Evolutionary conservation across 2,329 filamentous ascomycete species (phyloP), one percentile per base, ranked within the genome.

Genomic region (Fusarium protoensiforme): DNA sequence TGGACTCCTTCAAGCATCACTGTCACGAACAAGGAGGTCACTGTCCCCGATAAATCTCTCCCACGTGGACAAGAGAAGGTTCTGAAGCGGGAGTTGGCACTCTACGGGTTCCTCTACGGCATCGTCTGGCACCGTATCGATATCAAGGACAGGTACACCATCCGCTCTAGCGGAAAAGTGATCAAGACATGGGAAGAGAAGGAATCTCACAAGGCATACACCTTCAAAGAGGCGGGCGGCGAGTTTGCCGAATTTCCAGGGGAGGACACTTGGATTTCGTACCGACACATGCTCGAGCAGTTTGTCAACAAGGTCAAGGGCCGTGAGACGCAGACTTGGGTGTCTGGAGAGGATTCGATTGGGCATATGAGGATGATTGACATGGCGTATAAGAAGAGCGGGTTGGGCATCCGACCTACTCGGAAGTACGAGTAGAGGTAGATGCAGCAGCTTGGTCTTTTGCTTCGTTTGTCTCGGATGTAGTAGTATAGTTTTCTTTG

Each of bases 121-220:
- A 33, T 33, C 8, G 48, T 62, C 8, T 62, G 59, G 59, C 59
- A 62, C 11, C 59, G 59, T 43, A 62, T 62, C 3, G 59, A 54
- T 5, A 54, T 62, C 18, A 20, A n/a, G 4, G 38, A 57, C 51
- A 39, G 16, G 5, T 56, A 57, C 9, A 31, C 22, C 7, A 35
- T 57, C 5, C 27, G 31, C 2, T 31, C 18, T 4, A 58, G 13
- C 16, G 38, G 48, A 2, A 41, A 31, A 11, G 51, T 29, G 18
- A 29, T 43, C 27, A 43, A 57, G 48, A 39, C 22, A 20, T 64
- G 61, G 51, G 22, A 39, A n/a, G 31, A 20, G 16, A 64, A 43
- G 24, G 7, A 33, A 16, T 43, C 61, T 18, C 36, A 33, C 11
- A 64, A 64, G 29, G 38, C 38, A 2, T 64, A 64, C 14, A 64